phyloP scores from a whole-genome alignment of 2,329 filamentous ascomycete species.

The Chaetomiaceae sp. region DNA sequence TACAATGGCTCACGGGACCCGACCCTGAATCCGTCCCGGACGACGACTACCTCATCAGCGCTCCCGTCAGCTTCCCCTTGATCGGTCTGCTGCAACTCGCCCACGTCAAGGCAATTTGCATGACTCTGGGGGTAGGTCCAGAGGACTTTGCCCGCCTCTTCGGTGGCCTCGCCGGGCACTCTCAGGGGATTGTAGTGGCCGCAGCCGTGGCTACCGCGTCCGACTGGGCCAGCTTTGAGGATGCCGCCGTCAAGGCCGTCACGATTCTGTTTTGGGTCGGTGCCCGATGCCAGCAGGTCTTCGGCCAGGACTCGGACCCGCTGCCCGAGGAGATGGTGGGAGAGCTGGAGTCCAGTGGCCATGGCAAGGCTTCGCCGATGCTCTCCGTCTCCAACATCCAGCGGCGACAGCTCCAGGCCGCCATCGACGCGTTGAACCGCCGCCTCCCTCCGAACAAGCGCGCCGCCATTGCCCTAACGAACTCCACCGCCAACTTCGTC shows the following conservation, averaged over 20 bases:
- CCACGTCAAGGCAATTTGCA: not conserved
- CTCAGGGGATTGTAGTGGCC: not conserved
- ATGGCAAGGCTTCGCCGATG: conserved; percentile 2
- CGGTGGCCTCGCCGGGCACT: not conserved
- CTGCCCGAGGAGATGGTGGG: not conserved
- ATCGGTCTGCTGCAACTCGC: conserved; percentile 1
- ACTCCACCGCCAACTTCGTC: not conserved
- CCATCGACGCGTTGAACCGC: not conserved
- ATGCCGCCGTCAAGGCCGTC: not conserved
- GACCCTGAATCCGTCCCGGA: not conserved
- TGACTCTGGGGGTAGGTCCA: not conserved
- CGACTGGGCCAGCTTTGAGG: not conserved
- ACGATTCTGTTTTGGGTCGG: conserved; percentile 4
- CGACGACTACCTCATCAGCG: conserved; percentile 5
- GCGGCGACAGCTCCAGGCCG: not conserved
- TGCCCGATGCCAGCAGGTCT: conserved; percentile 3
- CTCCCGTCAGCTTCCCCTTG: conserved; percentile 1
- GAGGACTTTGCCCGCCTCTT: not conserved
- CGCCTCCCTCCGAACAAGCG: not conserved
- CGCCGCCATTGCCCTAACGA: not conserved
- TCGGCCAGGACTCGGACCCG: not conserved
- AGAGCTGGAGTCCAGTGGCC: not conserved
- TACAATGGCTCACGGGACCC: not conserved
- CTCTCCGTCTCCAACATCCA: conserved; percentile 1
- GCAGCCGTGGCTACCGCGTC: not conserved